Conservation (phyloP, 2,329 filamentous ascomycete species). For the Alternaria sp. region DNA sequence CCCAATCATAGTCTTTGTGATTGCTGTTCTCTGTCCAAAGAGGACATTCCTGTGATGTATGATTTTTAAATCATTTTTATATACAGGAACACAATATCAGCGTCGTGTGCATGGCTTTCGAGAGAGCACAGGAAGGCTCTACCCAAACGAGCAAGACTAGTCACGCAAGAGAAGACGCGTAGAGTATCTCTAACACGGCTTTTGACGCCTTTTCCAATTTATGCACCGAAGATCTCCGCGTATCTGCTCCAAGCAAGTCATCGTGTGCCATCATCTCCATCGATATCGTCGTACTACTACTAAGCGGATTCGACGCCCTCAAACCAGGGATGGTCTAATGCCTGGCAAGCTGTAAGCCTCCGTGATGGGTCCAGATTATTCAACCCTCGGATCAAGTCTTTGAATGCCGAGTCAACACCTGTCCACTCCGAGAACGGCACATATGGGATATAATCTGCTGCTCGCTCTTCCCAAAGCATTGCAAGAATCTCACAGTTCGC, state of each 20-base stretch:
- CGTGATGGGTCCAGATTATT: conserved; percentile 53
- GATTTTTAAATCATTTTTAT: too few relatives aligned
- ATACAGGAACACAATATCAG: too few relatives aligned
- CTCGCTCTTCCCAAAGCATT: conserved; percentile 47
- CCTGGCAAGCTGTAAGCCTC: conserved; percentile 52
- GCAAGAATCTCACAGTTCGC: conserved; percentile 39
- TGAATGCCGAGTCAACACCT: conserved; percentile 50
- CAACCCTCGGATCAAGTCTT: conserved; percentile 52
- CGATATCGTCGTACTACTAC: neutral
- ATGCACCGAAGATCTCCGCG: too few relatives aligned
- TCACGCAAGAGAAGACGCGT: too few relatives aligned
- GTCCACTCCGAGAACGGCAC: conserved; percentile 45
- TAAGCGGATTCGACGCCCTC: neutral
- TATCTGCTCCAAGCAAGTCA: neutral
- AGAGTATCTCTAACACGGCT: too few relatives aligned
- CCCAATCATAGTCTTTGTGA: too few relatives aligned
- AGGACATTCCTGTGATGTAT: too few relatives aligned
- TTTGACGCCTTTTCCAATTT: too few relatives aligned
- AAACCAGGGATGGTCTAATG: conserved; percentile 47
- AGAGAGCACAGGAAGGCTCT: too few relatives aligned
- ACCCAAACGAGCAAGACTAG: too few relatives aligned
- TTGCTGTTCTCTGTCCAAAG: too few relatives aligned
- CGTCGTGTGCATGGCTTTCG: too few relatives aligned
- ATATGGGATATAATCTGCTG: conserved; percentile 41
- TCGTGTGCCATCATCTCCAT: neutral